phyloP scores from a whole-genome alignment of 163 green algal genomes.

The Smithsoniella earleae region DNA sequence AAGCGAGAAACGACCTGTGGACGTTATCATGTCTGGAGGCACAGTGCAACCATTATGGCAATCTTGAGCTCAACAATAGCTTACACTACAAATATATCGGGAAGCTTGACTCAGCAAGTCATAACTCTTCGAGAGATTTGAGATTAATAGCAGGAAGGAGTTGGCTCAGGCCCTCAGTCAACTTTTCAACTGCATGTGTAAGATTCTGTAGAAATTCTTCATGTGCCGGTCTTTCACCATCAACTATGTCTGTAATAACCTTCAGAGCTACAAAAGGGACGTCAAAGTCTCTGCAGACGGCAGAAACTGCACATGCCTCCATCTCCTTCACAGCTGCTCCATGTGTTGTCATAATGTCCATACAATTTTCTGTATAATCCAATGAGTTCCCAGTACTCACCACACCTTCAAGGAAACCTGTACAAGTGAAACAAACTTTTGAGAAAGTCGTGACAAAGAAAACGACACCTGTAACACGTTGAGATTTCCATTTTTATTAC shows the following conservation, averaged over 20 bases:
- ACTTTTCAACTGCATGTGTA: conserved; percentile 33
- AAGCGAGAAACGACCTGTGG: too few species aligned
- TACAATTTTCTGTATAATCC: conserved; percentile 70
- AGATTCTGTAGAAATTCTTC: conserved; percentile 65
- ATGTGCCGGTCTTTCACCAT: conserved; percentile 66
- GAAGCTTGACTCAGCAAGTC: too few species aligned
- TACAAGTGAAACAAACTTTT: conserved; percentile 9
- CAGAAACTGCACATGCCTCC: conserved; percentile 76
- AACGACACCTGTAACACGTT: too few species aligned
- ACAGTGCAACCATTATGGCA: too few species aligned
- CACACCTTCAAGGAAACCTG: conserved; percentile 56
- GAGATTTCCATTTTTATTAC: too few species aligned
- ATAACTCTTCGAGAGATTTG: background rate
- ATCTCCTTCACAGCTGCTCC: conserved; percentile 87
- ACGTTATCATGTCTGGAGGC: too few species aligned
- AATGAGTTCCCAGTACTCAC: conserved; percentile 81
- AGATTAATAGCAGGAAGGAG: background rate
- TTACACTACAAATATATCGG: too few species aligned
- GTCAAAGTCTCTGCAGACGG: conserved; percentile 56
- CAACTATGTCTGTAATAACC: conserved; percentile 94
- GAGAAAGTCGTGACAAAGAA: background rate
- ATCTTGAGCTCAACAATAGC: too few species aligned
- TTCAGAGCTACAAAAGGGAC: conserved; percentile 85
- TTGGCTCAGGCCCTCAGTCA: background rate
- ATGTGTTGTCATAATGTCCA: conserved; percentile 64